Conservation (phyloP, 805 yeast species). For the Hanseniaspora valbyensis region DNA sequence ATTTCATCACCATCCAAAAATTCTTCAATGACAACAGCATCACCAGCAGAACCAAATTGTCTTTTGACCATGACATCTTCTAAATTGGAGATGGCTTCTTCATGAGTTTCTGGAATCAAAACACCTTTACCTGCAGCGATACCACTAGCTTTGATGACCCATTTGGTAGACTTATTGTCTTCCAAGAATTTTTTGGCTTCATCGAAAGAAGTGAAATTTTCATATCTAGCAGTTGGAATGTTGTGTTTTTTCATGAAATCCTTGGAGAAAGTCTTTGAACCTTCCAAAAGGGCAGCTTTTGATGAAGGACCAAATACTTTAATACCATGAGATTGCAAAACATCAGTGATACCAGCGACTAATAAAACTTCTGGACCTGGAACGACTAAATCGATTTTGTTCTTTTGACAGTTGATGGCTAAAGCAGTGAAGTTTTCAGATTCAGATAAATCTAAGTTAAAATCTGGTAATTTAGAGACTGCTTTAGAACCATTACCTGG, state of each 20-base stretch:
- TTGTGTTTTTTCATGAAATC: slow-evolving; percentile 83
- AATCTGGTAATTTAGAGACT: slow-evolving; percentile 23
- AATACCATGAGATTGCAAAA: slow-evolving; percentile 57
- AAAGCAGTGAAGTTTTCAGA: slow-evolving; percentile 59
- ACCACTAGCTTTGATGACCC: slow-evolving; percentile 95
- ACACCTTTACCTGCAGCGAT: slow-evolving; percentile 99
- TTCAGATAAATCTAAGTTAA: slow-evolving; percentile 47
- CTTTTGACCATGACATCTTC: slow-evolving; percentile 80
- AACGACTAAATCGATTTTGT: slow-evolving; percentile 60
- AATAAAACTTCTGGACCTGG: slow-evolving; percentile 99
- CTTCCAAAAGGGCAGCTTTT: slow-evolving; percentile 88
- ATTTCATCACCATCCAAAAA: slow-evolving; percentile 94
- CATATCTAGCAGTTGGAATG: slow-evolving; percentile 89
- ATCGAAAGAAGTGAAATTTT: slow-evolving; percentile 67
- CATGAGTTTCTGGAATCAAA: slow-evolving; percentile 69
- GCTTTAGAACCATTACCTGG: slow-evolving; percentile 96
- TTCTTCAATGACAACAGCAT: slow-evolving; percentile 90
- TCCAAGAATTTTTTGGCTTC: slow-evolving; percentile 60
- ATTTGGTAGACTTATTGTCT: slow-evolving; percentile 47
- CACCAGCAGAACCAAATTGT: slow-evolving; percentile 89
- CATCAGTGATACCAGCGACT: slow-evolving; percentile 78
- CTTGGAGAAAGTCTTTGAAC: slow-evolving; percentile 89
- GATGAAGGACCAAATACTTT: slow-evolving; percentile 96
- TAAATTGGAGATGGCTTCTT: slow-evolving; percentile 78
- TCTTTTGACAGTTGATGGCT: slow-evolving; percentile 58